Base-by-base conservation (phyloP, 306 rosid species). In the Fragaria vesca region DNA sequence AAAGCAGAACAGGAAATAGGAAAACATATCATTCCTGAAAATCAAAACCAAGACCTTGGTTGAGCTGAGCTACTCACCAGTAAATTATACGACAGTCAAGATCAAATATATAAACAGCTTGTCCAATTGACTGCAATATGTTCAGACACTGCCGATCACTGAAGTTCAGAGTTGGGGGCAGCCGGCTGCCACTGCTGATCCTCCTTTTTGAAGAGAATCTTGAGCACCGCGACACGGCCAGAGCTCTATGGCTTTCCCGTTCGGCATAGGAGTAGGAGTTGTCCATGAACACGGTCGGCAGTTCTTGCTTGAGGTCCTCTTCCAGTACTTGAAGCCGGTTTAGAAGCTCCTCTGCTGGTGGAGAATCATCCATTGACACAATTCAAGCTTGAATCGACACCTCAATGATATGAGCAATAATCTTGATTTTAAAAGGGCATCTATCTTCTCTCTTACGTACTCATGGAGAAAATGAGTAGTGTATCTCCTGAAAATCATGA, bases 91-190 rank as follows among this genome's bases (percentile, higher is more conserved):
- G 92, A 80, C 81, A 78, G 61, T 67, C 66, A 66, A 82, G 91
- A 92, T 95, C 99, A 84, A 93, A 82, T 45, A 91, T 83, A 83
- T 95, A 90, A 73, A 95, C 91, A 78, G 97, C 78, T 55, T 93
- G 99, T 52, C 99, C 99, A 89, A 93, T 85, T 61, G 97, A 95
- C 83, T 95, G 97, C 90, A 95, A 86, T 66, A 93, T 95, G 87
- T 89, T 95, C 48, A 88, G 85, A 85, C 86, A 93, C 71, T 95
- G 97, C 68, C 86, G 4, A 92, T 57, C 63, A 57, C 28, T 2
- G 32, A n/a, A 9, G 28, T n/a, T 57, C 13, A 57, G 30, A 57
- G 63, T 21, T 24, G 30, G 8, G 10, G 2, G 63, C 63, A 3
- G 62, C 26, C 28, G 30, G 6, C 13, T 21, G 63, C 30, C 63